phyloP scores from a whole-genome alignment of 345 rosid species.

The Hibiscus tridactylites region DNA sequence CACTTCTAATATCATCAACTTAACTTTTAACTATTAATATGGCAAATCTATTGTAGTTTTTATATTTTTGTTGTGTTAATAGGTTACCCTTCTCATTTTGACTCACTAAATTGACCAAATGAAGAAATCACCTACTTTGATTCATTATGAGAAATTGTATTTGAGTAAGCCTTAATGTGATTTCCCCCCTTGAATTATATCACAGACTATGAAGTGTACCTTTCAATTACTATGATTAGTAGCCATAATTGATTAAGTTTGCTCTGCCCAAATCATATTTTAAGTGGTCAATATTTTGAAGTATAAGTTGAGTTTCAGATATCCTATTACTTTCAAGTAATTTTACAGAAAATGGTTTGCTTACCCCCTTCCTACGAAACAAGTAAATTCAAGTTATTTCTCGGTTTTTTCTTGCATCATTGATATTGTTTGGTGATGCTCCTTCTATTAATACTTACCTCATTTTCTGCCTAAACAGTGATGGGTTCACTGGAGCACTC shows the following conservation, averaged over 20 bases:
- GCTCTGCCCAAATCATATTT: background rate
- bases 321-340: background rate
- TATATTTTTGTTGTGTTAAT: background rate
- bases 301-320: background rate
- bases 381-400: background rate
- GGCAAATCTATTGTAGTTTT: background rate
- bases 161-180: background rate
- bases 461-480: conserved; percentile 40
- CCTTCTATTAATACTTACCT: background rate
- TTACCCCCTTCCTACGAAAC: too few relatives aligned
- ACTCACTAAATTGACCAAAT: background rate
- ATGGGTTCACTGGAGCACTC: conserved; percentile 92
- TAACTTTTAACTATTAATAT: background rate
- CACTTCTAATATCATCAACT: background rate
- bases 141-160: background rate
- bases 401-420: background rate
- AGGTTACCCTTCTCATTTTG: background rate
- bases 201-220: background rate
- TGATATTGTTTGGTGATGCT: background rate
- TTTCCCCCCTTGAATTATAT: background rate
- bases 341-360: background rate
- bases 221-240: background rate
- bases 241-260: background rate
- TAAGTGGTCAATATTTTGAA: background rate
- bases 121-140: background rate